Base-by-base conservation (phyloP, 1,139 yeast species). In the Saccharomycopsis crataegensis region DNA sequence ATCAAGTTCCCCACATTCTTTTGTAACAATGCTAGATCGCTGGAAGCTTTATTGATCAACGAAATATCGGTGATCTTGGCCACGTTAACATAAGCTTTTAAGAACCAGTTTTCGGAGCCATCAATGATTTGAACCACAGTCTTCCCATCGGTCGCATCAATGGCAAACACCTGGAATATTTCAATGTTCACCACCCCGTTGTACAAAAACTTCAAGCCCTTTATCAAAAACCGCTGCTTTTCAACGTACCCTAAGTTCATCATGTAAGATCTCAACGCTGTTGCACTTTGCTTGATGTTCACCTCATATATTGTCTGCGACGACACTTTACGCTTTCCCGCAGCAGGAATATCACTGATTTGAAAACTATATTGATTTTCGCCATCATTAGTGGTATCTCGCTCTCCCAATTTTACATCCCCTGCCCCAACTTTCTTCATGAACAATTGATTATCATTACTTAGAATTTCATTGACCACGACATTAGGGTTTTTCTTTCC, bases 61-160 rank as follows among this genome's bases (percentile, higher is more conserved):
- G 87, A 94, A 48, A 90, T 76, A 65, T 88, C 96, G 1, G 94
- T 86, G 14, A 87, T 73, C 56, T 79, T 79, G 17, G 82, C 80
- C 7, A 88, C 83, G 60, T 87, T 84, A 28, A 86, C 80, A 61
- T 76, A 85, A 7, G 85, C 81, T 64, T 82, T 82, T 14, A 89
- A 72, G 28, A 56, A 44, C 58, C 58, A 56, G 32, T 51, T 51
- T n/a, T 48, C 50, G 8, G 33, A 8, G 16, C 14, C 47, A 28
- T 47, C 51, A 6, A 49, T 11, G 55, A 84, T 51, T 47, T 58
- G 66, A 0, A 69, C 66, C 12, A 59, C 58, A 34, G n/a, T 37
- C 32, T 46, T 36, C 14, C 42, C 44, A 8, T 46, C 43, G 34
- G 38, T 11, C 14, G 41, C 57, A 40, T 53, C 55, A 31, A 28